Base-by-base conservation (phyloP, 164 flowering plant species). In the Magnolia officinalis region DNA sequence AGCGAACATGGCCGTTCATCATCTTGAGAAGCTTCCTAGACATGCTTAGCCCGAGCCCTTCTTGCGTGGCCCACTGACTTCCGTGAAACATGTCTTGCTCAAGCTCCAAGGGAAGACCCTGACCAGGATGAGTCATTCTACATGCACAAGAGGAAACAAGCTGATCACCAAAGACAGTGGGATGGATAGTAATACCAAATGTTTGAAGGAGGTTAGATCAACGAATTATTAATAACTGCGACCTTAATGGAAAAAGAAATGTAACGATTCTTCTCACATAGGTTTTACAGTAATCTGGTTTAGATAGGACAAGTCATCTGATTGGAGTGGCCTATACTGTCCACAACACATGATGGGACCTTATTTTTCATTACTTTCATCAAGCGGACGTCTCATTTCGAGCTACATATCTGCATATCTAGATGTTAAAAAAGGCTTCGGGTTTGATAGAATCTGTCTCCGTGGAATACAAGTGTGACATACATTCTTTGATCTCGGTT, bases 21-120 rank as follows among this genome's bases (percentile, higher is more conserved):
- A 87, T 85, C 89, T 88, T 92, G 31, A 92, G 71, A 71, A 94
- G 86, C 84, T 90, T 92, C 70, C 92, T 78, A 84, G 91, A 88
- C 84, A 89, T 88, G 90, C 95, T 89, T 58, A 95, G 83, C n/a
- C 90, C 95, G 59, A 95, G 67, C 63, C 98, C 98, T 83, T 95
- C 97, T 68, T 87, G 88, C 20, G 92, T 89, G 70, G 58, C 78
- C 93, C 97, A 92, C 21, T 75, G 74, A 66, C 86, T 86, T 81
- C 85, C 80, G 49, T 88, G 89, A 75, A 95, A 92, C 92, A 92
- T 90, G 80, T 95, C 96, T 80, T 88, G 90, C 63, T 92, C 84
- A 80, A 95, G 82, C 67, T 89, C 92, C 9, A 90, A 86, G 24
- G 97, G 94, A 74, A 95, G 92, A 18, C 98, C 97, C 58, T 89